Evolutionary conservation across 2,329 filamentous ascomycete genomes (phyloP).

Genomic region (Monilinia laxa): DNA sequence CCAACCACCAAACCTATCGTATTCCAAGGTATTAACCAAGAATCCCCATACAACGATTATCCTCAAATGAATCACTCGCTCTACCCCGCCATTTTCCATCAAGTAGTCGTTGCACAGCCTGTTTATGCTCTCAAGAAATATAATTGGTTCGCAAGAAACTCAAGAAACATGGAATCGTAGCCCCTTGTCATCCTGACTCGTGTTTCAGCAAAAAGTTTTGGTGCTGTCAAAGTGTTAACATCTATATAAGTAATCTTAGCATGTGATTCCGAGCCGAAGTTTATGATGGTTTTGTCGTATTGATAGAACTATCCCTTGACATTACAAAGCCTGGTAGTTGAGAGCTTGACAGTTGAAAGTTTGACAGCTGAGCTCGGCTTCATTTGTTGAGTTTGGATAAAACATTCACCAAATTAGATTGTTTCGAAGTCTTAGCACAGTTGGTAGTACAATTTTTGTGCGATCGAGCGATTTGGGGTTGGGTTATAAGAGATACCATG

Average conservation of each 20-base stretch:
- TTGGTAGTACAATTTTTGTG: background rate
- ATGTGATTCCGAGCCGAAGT: slow-evolving; percentile 14
- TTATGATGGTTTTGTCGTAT: background rate
- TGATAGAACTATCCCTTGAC: background rate
- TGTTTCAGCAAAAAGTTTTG: slow-evolving; percentile 16
- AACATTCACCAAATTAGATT: background rate
- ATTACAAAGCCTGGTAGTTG: too few species aligned
- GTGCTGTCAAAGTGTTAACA: background rate
- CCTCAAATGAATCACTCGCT: too few species aligned
- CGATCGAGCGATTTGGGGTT: background rate
- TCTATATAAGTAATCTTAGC: background rate
- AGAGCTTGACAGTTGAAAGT: background rate
- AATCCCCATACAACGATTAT: too few species aligned
- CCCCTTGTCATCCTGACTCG: slow-evolving; percentile 1
- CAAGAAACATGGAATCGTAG: background rate
- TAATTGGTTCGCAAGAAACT: slow-evolving; percentile 9
- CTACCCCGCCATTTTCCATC: background rate
- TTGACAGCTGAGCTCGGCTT: background rate
- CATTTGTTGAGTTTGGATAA: background rate
- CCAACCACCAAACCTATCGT: too few species aligned
- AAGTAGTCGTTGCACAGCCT: background rate
- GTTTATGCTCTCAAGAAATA: background rate
- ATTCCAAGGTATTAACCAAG: too few species aligned
- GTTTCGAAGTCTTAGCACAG: background rate
- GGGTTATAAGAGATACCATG: background rate